Percentiles rank a stretch among this genome's conserved stretches.
Evolutionary conservation across 192 early-diverging fungal species (phyloP).

Genomic region (Backusella circina): DNA sequence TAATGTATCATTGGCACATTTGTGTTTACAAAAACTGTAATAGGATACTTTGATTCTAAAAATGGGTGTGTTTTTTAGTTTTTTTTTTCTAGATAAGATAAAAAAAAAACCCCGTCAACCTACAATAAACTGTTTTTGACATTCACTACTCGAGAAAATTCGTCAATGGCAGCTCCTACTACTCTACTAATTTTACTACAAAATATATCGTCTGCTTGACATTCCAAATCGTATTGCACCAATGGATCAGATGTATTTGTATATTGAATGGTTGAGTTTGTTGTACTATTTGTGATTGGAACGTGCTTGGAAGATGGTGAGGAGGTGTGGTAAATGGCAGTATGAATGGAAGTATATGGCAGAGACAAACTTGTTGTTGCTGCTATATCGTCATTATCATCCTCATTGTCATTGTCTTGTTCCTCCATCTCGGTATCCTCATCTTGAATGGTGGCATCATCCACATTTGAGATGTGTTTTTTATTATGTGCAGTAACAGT

Average conservation of each 20-base stretch:
- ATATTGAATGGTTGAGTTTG: slow-evolving; percentile 14
- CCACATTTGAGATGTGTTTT: background rate
- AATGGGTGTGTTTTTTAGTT: background rate
- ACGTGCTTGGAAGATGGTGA: background rate
- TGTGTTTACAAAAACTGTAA: background rate
- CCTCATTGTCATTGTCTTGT: background rate
- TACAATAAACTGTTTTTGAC: slow-evolving; percentile 29
- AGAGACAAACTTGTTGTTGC: background rate
- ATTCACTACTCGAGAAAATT: slow-evolving; percentile 20
- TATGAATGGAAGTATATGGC: background rate
- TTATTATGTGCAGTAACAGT: background rate
- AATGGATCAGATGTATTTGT: slow-evolving; percentile 14
- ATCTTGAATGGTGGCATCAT: background rate
- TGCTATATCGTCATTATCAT: background rate
- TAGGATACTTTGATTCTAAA: background rate
- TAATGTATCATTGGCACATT: slow-evolving; percentile 8
- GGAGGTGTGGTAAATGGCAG: background rate
- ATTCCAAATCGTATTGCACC: slow-evolving; percentile 16
- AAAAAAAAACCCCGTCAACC: background rate
- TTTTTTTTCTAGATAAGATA: background rate
- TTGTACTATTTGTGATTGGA: background rate
- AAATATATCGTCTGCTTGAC: slow-evolving; percentile 19
- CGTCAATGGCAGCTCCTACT: slow-evolving; percentile 16
- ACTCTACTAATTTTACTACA: slow-evolving; percentile 22
- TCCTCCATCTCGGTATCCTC: background rate